Evolutionary conservation across 192 early-diverging fungal species (phyloP).

Genomic region (Coemansia sp.): DNA sequence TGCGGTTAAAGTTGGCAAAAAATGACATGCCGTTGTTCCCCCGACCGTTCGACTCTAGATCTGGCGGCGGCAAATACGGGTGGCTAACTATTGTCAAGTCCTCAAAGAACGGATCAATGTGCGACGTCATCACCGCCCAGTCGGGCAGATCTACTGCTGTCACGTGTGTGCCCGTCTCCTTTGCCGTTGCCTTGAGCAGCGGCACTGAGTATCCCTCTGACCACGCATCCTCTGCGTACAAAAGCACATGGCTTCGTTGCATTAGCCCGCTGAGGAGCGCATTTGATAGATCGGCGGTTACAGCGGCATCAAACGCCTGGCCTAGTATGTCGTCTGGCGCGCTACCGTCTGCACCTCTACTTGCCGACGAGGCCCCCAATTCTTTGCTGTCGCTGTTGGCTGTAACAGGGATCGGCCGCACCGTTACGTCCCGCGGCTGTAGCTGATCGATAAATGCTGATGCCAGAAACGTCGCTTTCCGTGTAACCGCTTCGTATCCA

Average conservation of each 20-base stretch:
- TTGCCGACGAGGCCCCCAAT: not conserved
- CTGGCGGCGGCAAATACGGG: constrained; percentile 49
- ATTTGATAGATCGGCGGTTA: constrained; percentile 35
- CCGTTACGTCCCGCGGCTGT: constrained; percentile 17
- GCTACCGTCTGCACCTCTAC: not conserved
- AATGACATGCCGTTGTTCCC: constrained; percentile 41
- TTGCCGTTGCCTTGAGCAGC: constrained; percentile 19
- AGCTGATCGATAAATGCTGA: constrained; percentile 41
- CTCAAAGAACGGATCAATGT: constrained; percentile 45
- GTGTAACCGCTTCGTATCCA: not conserved
- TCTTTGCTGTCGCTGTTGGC: not conserved
- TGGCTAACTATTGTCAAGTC: constrained; percentile 54
- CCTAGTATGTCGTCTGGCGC: not conserved
- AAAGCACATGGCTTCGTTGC: constrained; percentile 40
- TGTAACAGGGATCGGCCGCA: constrained; percentile 7
- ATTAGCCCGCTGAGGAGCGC: constrained; percentile 30
- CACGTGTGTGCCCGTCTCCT: constrained; percentile 22
- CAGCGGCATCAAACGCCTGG: constrained; percentile 25
- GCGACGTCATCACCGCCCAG: constrained; percentile 42
- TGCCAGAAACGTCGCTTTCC: constrained; percentile 8
- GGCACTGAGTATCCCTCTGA: constrained; percentile 49
- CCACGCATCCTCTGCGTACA: constrained; percentile 53
- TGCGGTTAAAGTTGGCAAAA: constrained; percentile 43
- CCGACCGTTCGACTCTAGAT: constrained; percentile 18
- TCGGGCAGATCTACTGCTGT: constrained; percentile 47